Evolutionary conservation across 768 basidiomycete genomes (phyloP), one percentile per base, ranked within the genome.

Genomic region (Suillus luteus): DNA sequence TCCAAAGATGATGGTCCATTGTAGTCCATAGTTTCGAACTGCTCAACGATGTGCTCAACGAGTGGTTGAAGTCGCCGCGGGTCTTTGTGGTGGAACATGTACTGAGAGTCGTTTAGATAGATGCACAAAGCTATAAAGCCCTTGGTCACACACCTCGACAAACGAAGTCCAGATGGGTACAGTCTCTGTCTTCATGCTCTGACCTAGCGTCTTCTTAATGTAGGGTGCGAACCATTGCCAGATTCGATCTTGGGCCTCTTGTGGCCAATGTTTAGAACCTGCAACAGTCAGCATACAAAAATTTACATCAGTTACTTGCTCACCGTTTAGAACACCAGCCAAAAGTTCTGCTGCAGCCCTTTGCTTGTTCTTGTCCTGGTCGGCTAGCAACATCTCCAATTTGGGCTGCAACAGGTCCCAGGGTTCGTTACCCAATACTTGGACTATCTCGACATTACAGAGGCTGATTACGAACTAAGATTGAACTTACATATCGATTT

Each of bases 251-350:
- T 95, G 90, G 66, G 87, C 86, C n/a, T 80, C 76, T 3, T 82
- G 79, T 0, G 92, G 82, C 95, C 95, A 97, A 71, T 95, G 92
- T 74, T 95, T 95, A 4, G 90, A 89, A 10, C 92, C 93, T 87
- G 71, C 27, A 61, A 62, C 74, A 60, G 48, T 22, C 46, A 46
- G 22, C 43, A 4, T 40, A n/a, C 10, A 43, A 62, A 27, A n/a
- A 6, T n/a, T 4, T 10, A 3, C 65, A 62, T 33, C 5, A 59
- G 11, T 17, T 7, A 31, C 19, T 15, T 61, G 33, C 72, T 59
- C 70, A 84, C 89, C 90, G 66, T 83, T 82, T 27, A 91, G 73
- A n/a, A 91, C 65, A 31, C 90, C 90, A 2, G 90, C 91, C 9
- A 95, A 73, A 60, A 95, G 80, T 74, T 97, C 95, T 5, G 93